Evolutionary conservation across 306 rosid species (phyloP), one percentile per base, ranked within the genome.

Genomic region (Datisca glomerata): DNA sequence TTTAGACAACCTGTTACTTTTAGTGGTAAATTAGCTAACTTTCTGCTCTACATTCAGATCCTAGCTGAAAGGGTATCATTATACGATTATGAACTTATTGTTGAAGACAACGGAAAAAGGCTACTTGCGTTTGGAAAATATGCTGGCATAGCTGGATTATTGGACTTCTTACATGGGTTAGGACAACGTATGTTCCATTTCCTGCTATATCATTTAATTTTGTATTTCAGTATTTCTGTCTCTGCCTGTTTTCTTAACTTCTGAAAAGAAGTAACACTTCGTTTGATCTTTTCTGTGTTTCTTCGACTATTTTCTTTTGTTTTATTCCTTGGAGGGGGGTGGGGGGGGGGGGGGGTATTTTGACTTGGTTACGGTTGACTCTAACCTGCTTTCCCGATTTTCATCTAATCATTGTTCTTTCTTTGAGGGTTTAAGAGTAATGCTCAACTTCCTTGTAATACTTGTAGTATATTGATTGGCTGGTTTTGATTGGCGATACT

Each of bases 131-230:
- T 89, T 66, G 97, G 97, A 34, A 74, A 83, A 51, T 89, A 65
- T 46, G 97, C 97, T 41, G 97, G 97, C 45, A 77, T 83, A 68
- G 93, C 94, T 49, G 97, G 94, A 59, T 66, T 89, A 59, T 61
- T 89, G 32, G 97, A 89, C 64, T 76, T 83, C 55, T 67, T 89
- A 35, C 75, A 61, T 5, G 89, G 91, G 37, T 46, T 89, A 55
- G 97, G 97, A 60, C 81, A 67, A 42, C 48, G 97, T 89, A 80
- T 40, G 97, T 31, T 55, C 23, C 49, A 24, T 47, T 35, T 27
- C 31, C 31, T 9, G 17, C 28, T 50, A 16, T 43, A 21, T 17
- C 37, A 5, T 44, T 38, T 43, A 2, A 7, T 16, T 5, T 36
- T 43, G 24, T 7, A 23, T 28, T 47, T 44, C 10, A 7, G 20